Percentiles rank a stretch among this genome's conserved stretches.
phyloP scores from a whole-genome alignment of 2,329 filamentous ascomycete genomes.

The Rhynchosporium secalis region DNA sequence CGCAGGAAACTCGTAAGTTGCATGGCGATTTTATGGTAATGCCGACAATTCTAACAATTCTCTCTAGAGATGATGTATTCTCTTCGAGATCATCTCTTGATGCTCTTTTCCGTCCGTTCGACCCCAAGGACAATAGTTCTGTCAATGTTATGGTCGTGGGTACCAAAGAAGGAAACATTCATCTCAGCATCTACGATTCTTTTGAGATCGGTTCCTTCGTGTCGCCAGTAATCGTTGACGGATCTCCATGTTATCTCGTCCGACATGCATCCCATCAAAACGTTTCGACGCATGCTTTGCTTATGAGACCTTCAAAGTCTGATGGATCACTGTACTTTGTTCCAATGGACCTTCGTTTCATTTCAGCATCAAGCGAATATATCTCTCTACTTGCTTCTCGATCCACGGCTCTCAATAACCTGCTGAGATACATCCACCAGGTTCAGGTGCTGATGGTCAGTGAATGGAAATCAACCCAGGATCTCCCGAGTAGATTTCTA shows the following conservation, averaged over 20 bases:
- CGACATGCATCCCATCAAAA: slow-evolving; percentile 71
- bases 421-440: slow-evolving; percentile 82
- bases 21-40: background rate
- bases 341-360: slow-evolving; percentile 80
- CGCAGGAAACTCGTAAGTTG: slow-evolving; percentile 61
- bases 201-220: slow-evolving; percentile 72
- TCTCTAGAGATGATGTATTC: slow-evolving; percentile 40
- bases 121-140: slow-evolving; percentile 66
- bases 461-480: slow-evolving; percentile 81
- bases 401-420: slow-evolving; percentile 81
- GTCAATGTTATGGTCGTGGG: slow-evolving; percentile 79
- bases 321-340: slow-evolving; percentile 57
- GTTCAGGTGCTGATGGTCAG: slow-evolving; percentile 74
- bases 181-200: slow-evolving; percentile 82
- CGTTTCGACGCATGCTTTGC: slow-evolving; percentile 73
- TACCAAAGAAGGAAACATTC: slow-evolving; percentile 67
- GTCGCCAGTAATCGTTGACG: slow-evolving; percentile 42
- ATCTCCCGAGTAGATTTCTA: slow-evolving; percentile 77
- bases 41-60: slow-evolving; percentile 16
- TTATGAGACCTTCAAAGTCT: slow-evolving; percentile 53
- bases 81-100: slow-evolving; percentile 40
- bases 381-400: slow-evolving; percentile 83
- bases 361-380: slow-evolving; percentile 75
- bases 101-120: slow-evolving; percentile 40
- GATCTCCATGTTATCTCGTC: slow-evolving; percentile 41